Base-by-base conservation (phyloP, 768 basidiomycete species). In the Suillus brevipes region DNA sequence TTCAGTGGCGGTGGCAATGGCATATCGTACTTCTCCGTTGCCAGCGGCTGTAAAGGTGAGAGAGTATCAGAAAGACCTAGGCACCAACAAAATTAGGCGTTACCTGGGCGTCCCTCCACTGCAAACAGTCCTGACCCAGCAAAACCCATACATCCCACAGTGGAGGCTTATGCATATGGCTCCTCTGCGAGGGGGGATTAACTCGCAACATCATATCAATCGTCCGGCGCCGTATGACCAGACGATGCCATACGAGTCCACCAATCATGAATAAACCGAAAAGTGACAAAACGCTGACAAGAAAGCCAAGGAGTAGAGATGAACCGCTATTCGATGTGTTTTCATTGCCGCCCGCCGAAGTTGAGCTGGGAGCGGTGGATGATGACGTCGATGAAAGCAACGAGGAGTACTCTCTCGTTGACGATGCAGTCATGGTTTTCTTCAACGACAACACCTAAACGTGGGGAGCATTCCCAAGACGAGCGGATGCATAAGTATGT, bases 241-340 rank as follows among this genome's bases (percentile, higher is more conserved):
- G 77, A 50, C 77, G 75, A 49, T 73, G 76, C 75, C 75, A 76
- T 59, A 74, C 52, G 4, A 77, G 63, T 8, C 75, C 77, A 63
- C 63, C 64, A 13, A 64, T 58, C 72, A 78, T 74, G 63, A 76
- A 78, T 45, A 77, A 38, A 1, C 69, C 74, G 56, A 76, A 76
- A 28, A 76, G 49, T 0, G 75, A 72, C 49, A 76, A 65, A n/a
- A 74, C 68, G n/a, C 65, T 70, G 61, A 76, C 64, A 40, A 76
- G 73, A 63, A 76, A 78, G 20, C 74, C 77, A 16, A 76, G 77
- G 52, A 76, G 70, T 14, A 78, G 60, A 28, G 68, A 65, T 0
- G 76, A 67, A 31, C 68, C 50, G 34, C 16, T 63, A 61, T 60
- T 49, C 47, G 10, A 25, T 7, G 34, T 12, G n/a, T 28, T 64